Percentiles rank a stretch among this genome's conserved stretches.
Conservation (phyloP, 495 filamentous ascomycete species). For the Parathielavia hyrcaniae region DNA sequence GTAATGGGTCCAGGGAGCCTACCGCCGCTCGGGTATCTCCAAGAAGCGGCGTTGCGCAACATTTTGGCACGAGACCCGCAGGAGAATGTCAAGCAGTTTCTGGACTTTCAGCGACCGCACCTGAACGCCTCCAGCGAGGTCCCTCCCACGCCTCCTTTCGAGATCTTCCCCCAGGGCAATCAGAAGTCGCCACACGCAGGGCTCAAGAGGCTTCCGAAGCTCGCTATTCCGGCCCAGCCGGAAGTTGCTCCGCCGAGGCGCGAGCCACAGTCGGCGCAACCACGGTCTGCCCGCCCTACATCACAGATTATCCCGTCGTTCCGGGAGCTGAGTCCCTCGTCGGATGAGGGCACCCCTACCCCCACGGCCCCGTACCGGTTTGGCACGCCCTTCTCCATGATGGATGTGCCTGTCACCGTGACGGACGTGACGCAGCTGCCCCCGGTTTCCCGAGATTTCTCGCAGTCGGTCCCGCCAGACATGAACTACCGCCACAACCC, state of each 20-base stretch:
- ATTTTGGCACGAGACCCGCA: slow-evolving; percentile 71
- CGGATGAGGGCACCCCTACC: slow-evolving; percentile 47
- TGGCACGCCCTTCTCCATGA: slow-evolving; percentile 76
- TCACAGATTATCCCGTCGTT: slow-evolving; percentile 41
- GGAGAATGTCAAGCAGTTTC: slow-evolving; percentile 84
- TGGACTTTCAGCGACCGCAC: slow-evolving; percentile 66
- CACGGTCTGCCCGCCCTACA: slow-evolving; percentile 26
- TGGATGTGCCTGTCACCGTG: slow-evolving; percentile 81
- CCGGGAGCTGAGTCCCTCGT: slow-evolving; percentile 48
- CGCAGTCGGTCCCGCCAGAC: slow-evolving; percentile 88
- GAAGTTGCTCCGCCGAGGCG: slow-evolving; percentile 10
- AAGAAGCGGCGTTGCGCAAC: slow-evolving; percentile 61
- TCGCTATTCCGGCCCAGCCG: slow-evolving; percentile 45
- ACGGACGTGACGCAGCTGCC: slow-evolving; percentile 61
- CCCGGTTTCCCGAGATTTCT: slow-evolving; percentile 62
- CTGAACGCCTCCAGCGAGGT: slow-evolving; percentile 46
- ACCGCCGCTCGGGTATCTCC: slow-evolving; percentile 58
- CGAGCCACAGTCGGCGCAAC: slow-evolving; percentile 26
- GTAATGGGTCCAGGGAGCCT: slow-evolving; percentile 61
- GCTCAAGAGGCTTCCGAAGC: slow-evolving; percentile 52
- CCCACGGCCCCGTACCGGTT: slow-evolving; percentile 58
- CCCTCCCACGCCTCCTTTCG: slow-evolving; percentile 50
- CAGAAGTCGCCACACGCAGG: slow-evolving; percentile 37
- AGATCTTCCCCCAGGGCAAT: slow-evolving; percentile 36
- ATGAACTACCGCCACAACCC: slow-evolving; percentile 62